Percentiles rank a stretch among this genome's conserved stretches.
Evolutionary conservation across 192 early-diverging fungal species (phyloP).

Genomic region (Linnemannia hyalina): DNA sequence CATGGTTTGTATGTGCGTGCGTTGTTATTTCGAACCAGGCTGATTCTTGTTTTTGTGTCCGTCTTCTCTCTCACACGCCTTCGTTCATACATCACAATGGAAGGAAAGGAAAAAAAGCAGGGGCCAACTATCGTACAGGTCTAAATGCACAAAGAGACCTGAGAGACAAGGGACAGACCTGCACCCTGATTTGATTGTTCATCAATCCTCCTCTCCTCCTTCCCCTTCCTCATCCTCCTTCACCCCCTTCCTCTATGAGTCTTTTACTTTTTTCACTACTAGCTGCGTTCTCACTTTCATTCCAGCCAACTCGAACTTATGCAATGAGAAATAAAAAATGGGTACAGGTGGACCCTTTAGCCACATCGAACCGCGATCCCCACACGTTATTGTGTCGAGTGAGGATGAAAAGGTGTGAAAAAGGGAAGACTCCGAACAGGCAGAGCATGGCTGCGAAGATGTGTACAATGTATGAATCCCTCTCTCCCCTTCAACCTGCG

Average conservation of each 20-base stretch:
- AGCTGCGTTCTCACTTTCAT: not conserved
- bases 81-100: not conserved
- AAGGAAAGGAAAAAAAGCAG: slow-evolving; percentile 3
- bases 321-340: too few species aligned
- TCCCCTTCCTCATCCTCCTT: not conserved
- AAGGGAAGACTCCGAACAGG: not conserved
- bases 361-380: not conserved
- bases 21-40: not conserved
- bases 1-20: not conserved
- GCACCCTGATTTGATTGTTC: slow-evolving; percentile 1
- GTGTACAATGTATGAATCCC: not conserved
- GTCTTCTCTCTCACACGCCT: not conserved
- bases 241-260: not conserved
- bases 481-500: not conserved
- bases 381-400: not conserved
- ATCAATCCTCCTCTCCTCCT: not conserved
- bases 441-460: not conserved
- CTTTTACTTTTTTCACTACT: not conserved
- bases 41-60: not conserved
- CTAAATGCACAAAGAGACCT: not conserved
- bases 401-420: not conserved
- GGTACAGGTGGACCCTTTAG: not conserved
- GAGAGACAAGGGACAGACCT: not conserved
- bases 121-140: not conserved
- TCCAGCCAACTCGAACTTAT: not conserved